Conservation (phyloP, 495 filamentous ascomycete species). For the Aspergillus panamensis region DNA sequence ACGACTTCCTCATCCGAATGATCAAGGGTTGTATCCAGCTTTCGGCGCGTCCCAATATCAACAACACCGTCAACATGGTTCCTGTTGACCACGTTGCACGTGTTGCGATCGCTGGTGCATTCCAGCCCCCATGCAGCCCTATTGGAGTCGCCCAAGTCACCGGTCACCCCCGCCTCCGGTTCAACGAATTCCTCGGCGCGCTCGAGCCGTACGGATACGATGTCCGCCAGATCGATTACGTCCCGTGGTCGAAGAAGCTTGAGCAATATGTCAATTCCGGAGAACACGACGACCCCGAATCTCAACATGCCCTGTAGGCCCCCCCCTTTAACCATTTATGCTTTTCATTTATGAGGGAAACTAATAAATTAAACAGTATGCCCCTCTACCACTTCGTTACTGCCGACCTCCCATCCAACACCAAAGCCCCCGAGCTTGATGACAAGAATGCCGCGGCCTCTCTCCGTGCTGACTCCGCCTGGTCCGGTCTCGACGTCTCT, state of each 20-base stretch:
- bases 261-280: constrained; percentile 62
- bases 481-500: constrained; percentile 61
- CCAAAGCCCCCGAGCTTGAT: constrained; percentile 76
- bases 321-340: neutral
- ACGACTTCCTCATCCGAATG: constrained; percentile 91
- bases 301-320: constrained; percentile 61
- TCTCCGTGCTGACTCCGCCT: constrained; percentile 58
- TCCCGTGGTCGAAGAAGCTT: constrained; percentile 46
- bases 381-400: constrained; percentile 84
- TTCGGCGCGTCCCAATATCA: constrained; percentile 63
- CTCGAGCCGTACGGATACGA: constrained; percentile 76
- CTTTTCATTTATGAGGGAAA: neutral
- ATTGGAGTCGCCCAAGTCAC: constrained; percentile 74
- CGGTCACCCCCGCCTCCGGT: constrained; percentile 71
- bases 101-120: constrained; percentile 68
- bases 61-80: constrained; percentile 88
- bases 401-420: constrained; percentile 71
- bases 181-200: constrained; percentile 71
- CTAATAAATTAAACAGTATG: constrained; percentile 43
- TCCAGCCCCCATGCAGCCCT: constrained; percentile 53
- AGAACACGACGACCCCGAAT: constrained; percentile 53
- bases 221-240: constrained; percentile 65
- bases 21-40: constrained; percentile 87
- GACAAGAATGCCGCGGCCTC: constrained; percentile 66
- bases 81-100: constrained; percentile 82